phyloP scores from a whole-genome alignment of 2,329 filamentous ascomycete species.

The Pyricularia pennisetigena region DNA sequence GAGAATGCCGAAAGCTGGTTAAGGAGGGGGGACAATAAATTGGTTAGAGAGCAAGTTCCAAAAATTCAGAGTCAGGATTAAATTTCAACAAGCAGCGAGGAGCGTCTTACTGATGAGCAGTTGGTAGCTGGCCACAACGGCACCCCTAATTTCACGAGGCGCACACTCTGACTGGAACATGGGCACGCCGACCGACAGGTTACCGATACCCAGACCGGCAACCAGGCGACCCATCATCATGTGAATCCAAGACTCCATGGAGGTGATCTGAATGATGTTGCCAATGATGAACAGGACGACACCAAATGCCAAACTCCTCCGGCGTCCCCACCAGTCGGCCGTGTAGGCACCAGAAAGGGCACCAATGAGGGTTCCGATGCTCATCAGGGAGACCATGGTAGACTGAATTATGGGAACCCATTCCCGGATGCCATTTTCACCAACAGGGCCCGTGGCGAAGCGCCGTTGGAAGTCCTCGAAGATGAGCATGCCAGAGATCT shows the following conservation, averaged over 20 bases:
- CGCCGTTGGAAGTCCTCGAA: conserved; percentile 44
- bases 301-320: conserved; percentile 41
- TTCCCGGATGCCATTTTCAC: conserved; percentile 22
- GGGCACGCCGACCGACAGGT: conserved; percentile 53
- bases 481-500: conserved; percentile 41
- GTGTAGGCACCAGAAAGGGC: conserved; percentile 42
- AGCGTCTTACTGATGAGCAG: conserved; percentile 47
- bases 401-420: conserved; percentile 34
- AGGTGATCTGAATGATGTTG: conserved; percentile 56
- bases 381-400: conserved; percentile 45
- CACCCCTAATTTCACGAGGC: conserved; percentile 52
- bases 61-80: too few relatives aligned
- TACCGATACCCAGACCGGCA: conserved; percentile 58
- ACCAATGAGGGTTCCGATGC: conserved; percentile 44
- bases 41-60: background rate
- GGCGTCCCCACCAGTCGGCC: conserved; percentile 47
- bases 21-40: background rate
- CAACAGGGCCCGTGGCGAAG: conserved; percentile 33
- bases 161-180: conserved; percentile 59
- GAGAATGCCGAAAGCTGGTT: conserved; percentile 47
- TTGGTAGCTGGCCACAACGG: conserved; percentile 61
- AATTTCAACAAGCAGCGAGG: too few relatives aligned
- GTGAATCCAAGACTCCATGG: conserved; percentile 50
- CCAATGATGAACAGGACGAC: conserved; percentile 52
- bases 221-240: conserved; percentile 56